Base-by-base conservation (phyloP, 1,139 yeast species). In the Entelexis sorbosivorans region DNA sequence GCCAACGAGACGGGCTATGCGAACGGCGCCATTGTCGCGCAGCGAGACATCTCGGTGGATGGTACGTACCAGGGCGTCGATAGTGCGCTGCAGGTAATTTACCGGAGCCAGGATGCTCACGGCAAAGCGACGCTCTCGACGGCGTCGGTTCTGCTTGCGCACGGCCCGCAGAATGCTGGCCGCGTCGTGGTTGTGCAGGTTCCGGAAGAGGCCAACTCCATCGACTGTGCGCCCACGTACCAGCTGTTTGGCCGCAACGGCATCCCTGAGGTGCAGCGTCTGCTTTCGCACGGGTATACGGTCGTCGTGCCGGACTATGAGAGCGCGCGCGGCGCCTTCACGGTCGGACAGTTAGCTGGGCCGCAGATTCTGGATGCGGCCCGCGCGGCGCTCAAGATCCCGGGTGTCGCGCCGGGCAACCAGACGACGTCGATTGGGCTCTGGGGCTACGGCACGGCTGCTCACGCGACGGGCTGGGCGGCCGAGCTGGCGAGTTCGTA, bases 401-500 rank as follows among this genome's bases (percentile, higher is more conserved):
- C 46, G 4, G 40, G 28, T n/a, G 39, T 53, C 22, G 48, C 53
- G 33, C 43, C 51, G 36, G 40, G 57, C n/a, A 38, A 52, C 43
- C 50, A 54, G 26, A 49, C 61, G 33, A 34, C 47, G n/a, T 39
- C 51, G 24, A 44, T 54, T 19, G 65, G 58, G 14, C 51, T 63
- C 49, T 60, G 59, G 61, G 68, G 68, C 9, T 65, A 63, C 57
- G 63, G 66, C n/a, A 66, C 66, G 8, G 68, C 66, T 19, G 61
- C 65, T 1, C 48, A 59, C 24, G 65, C 68, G 5, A 44, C 65
- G 17, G 67, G 63, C 22, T 62, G 65, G 65, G 67, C 67, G 13
- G 62, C 63, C 8, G 64, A 63, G 54, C 52, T 64, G 32, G 62
- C 59, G 38, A 52, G 50, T 2, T 29, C 53, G n/a, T 65, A 65